Conservation (phyloP, 1,139 yeast species). For the Yamadazyma epiphylla region DNA sequence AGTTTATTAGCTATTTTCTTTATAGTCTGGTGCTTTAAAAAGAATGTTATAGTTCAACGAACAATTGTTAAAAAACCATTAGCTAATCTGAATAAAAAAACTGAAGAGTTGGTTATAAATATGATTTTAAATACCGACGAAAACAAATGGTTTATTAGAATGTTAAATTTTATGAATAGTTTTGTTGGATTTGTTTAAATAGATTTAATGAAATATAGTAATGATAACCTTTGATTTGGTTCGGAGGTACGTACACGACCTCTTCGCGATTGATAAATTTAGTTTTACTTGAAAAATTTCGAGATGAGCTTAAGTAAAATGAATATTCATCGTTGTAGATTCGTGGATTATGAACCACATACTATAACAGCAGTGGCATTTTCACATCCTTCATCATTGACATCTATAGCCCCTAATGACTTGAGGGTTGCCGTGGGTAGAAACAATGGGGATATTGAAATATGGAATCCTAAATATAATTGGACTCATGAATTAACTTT, state of each 20-base stretch:
- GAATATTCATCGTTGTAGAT: slow-evolving; percentile 89
- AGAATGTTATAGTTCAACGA: slow-evolving; percentile 37
- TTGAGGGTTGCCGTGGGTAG: slow-evolving; percentile 88
- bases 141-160: slow-evolving; percentile 45
- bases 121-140: slow-evolving; percentile 44
- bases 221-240: too few species aligned
- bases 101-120: slow-evolving; percentile 41
- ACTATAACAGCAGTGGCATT: slow-evolving; percentile 81
- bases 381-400: slow-evolving; percentile 53
- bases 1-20: slow-evolving; percentile 38
- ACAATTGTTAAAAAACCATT: slow-evolving; percentile 35
- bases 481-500: slow-evolving; percentile 60
- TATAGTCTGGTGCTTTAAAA: slow-evolving; percentile 42
- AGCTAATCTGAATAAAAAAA: slow-evolving; percentile 18
- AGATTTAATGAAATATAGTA: too few species aligned
- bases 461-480: slow-evolving; percentile 82
- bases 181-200: slow-evolving; percentile 45
- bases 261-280: not conserved
- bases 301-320: slow-evolving; percentile 26
- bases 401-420: slow-evolving; percentile 53
- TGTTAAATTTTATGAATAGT: slow-evolving; percentile 35
- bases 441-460: slow-evolving; percentile 90
- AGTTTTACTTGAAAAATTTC: slow-evolving; percentile 11
- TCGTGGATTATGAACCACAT: slow-evolving; percentile 86
- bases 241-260: not conserved